Base-by-base conservation (phyloP, 108 stramenopile genomes). In the Conticribra guillardii region DNA sequence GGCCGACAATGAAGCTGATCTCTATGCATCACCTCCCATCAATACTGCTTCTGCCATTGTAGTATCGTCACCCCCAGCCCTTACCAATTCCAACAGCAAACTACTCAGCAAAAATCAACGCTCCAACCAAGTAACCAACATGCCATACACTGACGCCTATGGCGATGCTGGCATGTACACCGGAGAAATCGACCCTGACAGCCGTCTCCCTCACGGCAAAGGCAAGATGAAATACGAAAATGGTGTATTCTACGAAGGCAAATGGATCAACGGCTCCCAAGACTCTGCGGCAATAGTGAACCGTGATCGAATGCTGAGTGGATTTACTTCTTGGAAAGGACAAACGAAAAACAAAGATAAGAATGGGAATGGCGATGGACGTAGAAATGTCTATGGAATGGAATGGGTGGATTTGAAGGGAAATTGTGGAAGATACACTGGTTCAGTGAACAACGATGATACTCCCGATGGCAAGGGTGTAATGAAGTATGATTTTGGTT, bases 191-290 rank as follows among this genome's bases (percentile, higher is more conserved):
- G 67, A 69, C 45, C 23, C 66, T 1, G 64, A 76, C 5, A 41
- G 37, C 2, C 31, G 65, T 1, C 60, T 54, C 28, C 86, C 86
- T 3, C 76, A 87, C 66, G 86, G 86, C 27, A 49, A 69, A 0
- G 86, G 86, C 2, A 64, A 67, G 11, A 87, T 87, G 86, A 61
- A 69, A 52, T 87, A 82, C 64, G 63, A 73, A 30, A 84, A 82
- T 28, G 84, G 84, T 44, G 53, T 76, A 53, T 57, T 60, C 55
- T 87, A 82, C 53, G 69, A 71, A 17, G 76, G 76, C 15, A 51
- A 57, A 55, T 78, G 70, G 70, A 66, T 44, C 30, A 28, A 72
- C 24, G 76, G 76, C 5, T 4, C 9, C 4, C 21, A 54, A 24
- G 27, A 54, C 5, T 5, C 37, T 11, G 8, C 5, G 11, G 37